Evolutionary conservation across 164 flowering plant species (phyloP), one percentile per base, ranked within the genome.

Genomic region (Dillenia suffruticosa): DNA sequence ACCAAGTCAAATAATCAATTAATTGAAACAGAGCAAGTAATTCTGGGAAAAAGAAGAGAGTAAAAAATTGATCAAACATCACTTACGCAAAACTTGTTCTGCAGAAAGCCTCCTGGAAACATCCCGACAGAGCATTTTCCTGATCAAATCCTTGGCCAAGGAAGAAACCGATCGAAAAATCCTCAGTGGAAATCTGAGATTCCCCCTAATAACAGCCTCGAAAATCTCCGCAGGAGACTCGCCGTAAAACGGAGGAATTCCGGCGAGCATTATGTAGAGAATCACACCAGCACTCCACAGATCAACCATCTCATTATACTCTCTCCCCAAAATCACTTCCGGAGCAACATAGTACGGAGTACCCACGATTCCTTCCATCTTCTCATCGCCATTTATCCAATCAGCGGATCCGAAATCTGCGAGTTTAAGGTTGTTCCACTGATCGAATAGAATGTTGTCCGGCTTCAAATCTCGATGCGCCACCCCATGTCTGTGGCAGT

Each of bases 271-370:
- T 26, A 80, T 77, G 60, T 89, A 89, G 74, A 89, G 32, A 71
- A 89, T 80, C 49, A 87, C 96, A 0, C 94, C 96, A 2, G 78
- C 81, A 54, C 94, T 87, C 96, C 96, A 90, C 19, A 90, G 82
- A 66, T 88, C 96, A 5, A 81, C 82, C 76, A 88, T 90, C 87
- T 85, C 92, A 26, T 69, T 66, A 50, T 90, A 90, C 12, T 76
- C 87, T 53, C 79, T 76, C 56, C 90, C 92, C 54, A 63, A 50
- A 62, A 90, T 16, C 44, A 90, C 86, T 76, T 90, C 97, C 66
- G 95, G 92, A 68, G 97, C 97, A 54, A 90, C 90, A 48, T 88
- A 90, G 51, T 88, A 88, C 65, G 97, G 92, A 65, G 97, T 86
- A 44, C 97, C 97, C 8, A 88, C 97, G 6, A 90, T 63, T 13